Base-by-base conservation (phyloP, 169 alveolate species). In the Miamiensis avidus region DNA sequence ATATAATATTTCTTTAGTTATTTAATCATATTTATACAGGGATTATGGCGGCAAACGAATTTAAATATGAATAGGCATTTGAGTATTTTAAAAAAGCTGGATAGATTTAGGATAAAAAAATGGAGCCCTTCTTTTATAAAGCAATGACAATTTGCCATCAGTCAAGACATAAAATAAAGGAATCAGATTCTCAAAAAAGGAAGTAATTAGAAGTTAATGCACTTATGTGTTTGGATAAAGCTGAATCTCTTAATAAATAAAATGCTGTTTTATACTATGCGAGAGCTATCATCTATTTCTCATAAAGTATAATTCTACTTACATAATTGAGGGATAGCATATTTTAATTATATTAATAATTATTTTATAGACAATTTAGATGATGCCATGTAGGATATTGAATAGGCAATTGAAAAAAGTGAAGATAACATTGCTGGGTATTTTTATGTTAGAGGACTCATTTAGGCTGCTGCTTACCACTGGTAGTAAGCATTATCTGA, bases 61-160 rank as follows among this genome's bases (percentile, higher is more conserved):
- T 75, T 74, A 64, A 86, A 86, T 86, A 79, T 34, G 90, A 86
- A 77, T 34, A 81, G 81, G 90, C 90, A 0, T 65, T 78, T 32
- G 78, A 76, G 26, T 86, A 64, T 31, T 86, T 86, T 82, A 74
- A 81, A 34, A 86, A 86, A 32, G 90, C 90, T 0, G 64, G 81
- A 74, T 79, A 86, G 33, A 32, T 81, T 25, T 34, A 72, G 30
- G 84, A 86, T 1, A 74, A 81, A 74, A 86, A 86, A 81, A 86
- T 86, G 90, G 90, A 86, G 81, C 90, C 90, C 25, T 86, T 64
- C 25, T 86, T 86, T 81, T 86, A 86, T 65, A 86, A 86, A 73
- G 90, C 90, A 0, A 86, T 84, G 65, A 81, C 90, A 25, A 31
- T 86, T 26, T 65, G 81, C 64, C 77, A 78, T 74, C 81, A 79